These are phyloP conservation scores for Lotmaria passim DNA, from an alignment of 208 protist genomes.

Conservation along the genomic window DNA sequence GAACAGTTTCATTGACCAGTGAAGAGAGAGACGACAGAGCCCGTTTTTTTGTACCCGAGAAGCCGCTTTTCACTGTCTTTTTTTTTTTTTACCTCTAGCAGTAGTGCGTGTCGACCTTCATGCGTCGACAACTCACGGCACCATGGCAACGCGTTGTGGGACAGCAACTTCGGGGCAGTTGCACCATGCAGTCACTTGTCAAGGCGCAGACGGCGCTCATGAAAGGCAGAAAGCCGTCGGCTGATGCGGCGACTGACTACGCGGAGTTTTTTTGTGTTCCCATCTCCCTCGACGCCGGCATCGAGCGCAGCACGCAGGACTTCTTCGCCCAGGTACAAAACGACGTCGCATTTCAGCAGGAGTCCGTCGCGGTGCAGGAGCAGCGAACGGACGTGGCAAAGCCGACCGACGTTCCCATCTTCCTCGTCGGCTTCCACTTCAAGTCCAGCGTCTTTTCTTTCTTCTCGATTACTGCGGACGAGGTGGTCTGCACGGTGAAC, in stretches of 20 bases:
- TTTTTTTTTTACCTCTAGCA: background rate
- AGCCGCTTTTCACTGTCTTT: background rate
- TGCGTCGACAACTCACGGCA: conserved; percentile 20
- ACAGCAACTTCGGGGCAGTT: conserved; percentile 14
- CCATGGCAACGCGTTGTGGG: conserved; percentile 10
- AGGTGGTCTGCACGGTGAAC: conserved; percentile 33
- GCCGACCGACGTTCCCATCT: conserved; percentile 38
- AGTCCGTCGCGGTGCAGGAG: conserved; percentile 26
- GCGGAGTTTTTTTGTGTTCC: conserved; percentile 56
- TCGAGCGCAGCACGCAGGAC: conserved; percentile 36
- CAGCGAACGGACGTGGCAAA: conserved; percentile 21
- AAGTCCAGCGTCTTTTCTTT: conserved; percentile 31
- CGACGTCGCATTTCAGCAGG: conserved; percentile 29
- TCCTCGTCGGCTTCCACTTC: conserved; percentile 52
- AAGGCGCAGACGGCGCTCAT: conserved; percentile 55
- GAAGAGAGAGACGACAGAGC: background rate
- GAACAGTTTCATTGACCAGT: too few relatives aligned
- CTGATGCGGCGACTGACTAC: conserved; percentile 45
- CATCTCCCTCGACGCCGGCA: conserved; percentile 30
- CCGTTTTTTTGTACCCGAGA: background rate
- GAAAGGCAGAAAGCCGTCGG: conserved; percentile 29
- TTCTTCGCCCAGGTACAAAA: conserved; percentile 35
- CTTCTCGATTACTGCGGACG: conserved; percentile 53
- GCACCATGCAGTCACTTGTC: conserved; percentile 41
- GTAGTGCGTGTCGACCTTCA: background rate